phyloP scores from a whole-genome alignment of 306 rosid genomes.

The Casuarina cunninghamiana region DNA sequence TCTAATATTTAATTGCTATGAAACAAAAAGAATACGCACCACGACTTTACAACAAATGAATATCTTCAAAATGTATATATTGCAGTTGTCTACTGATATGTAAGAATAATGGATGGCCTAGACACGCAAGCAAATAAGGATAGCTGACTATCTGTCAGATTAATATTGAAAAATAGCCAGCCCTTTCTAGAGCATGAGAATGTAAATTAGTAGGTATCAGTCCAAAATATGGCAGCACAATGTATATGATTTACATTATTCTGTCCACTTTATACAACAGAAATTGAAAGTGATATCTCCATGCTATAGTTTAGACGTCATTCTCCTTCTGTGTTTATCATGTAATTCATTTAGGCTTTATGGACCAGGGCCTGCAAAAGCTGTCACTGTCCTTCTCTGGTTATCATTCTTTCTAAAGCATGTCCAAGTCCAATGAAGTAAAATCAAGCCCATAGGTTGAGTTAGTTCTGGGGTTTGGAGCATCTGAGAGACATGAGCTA shows the following conservation, averaged over 20 bases:
- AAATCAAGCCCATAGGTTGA: no score
- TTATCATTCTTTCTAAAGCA: no score
- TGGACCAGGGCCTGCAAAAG: no score
- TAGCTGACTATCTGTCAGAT: not conserved
- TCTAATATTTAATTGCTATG: slow-evolving; percentile 19
- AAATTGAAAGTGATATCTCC: not conserved
- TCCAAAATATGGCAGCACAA: not conserved
- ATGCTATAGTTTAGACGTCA: no score
- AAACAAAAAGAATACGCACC: not conserved
- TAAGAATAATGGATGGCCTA: not conserved
- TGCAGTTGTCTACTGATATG: not conserved
- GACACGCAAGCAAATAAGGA: not conserved
- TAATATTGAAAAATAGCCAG: not conserved
- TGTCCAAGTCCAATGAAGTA: no score
- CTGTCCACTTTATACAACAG: not conserved
- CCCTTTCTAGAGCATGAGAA: not conserved
- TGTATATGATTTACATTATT: not conserved
- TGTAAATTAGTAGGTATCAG: not conserved
- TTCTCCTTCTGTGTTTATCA: no score
- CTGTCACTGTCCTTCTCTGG: no score
- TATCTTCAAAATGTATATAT: not conserved
- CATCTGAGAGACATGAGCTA: not conserved
- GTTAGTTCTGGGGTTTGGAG: not conserved
- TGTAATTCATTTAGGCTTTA: no score
- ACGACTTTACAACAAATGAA: not conserved